Conservation (phyloP, 2,329 filamentous ascomycete genomes). For the Sphaerulina vaccinii region DNA sequence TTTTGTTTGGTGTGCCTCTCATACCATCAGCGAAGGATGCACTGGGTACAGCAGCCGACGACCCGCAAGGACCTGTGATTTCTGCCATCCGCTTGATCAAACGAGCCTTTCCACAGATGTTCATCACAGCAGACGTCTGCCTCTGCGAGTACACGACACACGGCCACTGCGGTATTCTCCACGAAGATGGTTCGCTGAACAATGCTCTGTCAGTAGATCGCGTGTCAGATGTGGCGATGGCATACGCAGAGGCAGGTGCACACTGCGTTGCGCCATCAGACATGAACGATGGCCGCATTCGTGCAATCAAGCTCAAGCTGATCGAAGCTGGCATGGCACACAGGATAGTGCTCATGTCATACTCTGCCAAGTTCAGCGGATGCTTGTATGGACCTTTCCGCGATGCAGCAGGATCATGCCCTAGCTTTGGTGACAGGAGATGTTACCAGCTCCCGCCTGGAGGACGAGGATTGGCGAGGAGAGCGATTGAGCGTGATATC, state of each 20-base stretch:
- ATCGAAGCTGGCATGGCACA: conserved; percentile 94
- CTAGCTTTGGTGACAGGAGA: conserved; percentile 88
- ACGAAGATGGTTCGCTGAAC: conserved; percentile 89
- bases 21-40: conserved; percentile 80
- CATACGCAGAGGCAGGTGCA: conserved; percentile 91
- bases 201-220: conserved; percentile 91
- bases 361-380: conserved; percentile 95
- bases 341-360: conserved; percentile 91
- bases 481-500: conserved; percentile 88
- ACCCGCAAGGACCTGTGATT: conserved; percentile 89
- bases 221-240: conserved; percentile 94
- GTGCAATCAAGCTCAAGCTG: conserved; percentile 95
- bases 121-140: conserved; percentile 89
- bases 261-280: conserved; percentile 97
- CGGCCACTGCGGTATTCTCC: conserved; percentile 93
- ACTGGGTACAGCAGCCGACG: conserved; percentile 86
- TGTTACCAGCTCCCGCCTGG: conserved; percentile 97
- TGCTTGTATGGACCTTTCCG: conserved; percentile 97
- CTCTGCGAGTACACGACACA: conserved; percentile 98
- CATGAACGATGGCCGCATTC: conserved; percentile 98
- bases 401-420: conserved; percentile 86
- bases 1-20: conserved; percentile 91
- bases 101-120: conserved; percentile 82
- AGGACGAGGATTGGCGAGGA: conserved; percentile 83
- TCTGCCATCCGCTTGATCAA: conserved; percentile 79